Evolutionary conservation across 208 protist genomes (phyloP).

Genomic region (Vickermania spadyakhi): DNA sequence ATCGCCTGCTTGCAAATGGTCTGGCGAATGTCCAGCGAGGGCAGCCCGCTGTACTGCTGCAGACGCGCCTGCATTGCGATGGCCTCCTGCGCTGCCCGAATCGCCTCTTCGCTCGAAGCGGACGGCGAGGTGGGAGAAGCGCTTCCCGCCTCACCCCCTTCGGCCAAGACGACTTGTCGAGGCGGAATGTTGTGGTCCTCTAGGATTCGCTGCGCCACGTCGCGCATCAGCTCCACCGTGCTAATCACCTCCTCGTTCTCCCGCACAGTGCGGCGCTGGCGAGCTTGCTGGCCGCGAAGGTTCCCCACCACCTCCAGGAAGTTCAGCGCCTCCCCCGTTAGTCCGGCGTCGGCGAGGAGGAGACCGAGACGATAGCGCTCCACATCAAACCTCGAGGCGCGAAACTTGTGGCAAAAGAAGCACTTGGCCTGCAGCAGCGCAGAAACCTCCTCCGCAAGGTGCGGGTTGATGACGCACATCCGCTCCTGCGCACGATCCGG

Average conservation of each 20-base stretch:
- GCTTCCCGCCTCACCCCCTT: background rate
- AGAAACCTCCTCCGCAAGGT: slow-evolving; percentile 61
- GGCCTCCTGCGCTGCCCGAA: background rate
- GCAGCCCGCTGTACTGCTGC: slow-evolving; percentile 9
- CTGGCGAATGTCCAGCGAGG: slow-evolving; percentile 60
- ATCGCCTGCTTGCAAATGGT: slow-evolving; percentile 65
- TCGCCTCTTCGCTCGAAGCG: background rate
- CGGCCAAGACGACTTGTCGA: background rate
- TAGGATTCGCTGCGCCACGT: slow-evolving; percentile 55
- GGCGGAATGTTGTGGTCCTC: slow-evolving; percentile 7
- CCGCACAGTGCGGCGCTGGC: slow-evolving; percentile 27
- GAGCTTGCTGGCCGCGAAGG: slow-evolving; percentile 37
- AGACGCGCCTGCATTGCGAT: background rate
- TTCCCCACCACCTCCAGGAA: slow-evolving; percentile 67
- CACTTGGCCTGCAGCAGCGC: slow-evolving; percentile 74
- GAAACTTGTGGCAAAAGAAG: slow-evolving; percentile 82
- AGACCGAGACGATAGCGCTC: slow-evolving; percentile 74
- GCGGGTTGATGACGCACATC: slow-evolving; percentile 77
- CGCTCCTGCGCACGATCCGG: slow-evolving; percentile 16
- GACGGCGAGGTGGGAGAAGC: background rate
- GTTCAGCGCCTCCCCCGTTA: slow-evolving; percentile 69
- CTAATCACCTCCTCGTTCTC: slow-evolving; percentile 60
- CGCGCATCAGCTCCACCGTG: slow-evolving; percentile 50
- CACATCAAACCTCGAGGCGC: slow-evolving; percentile 67
- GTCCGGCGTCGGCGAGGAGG: slow-evolving; percentile 52